Evolutionary conservation across 371 early-diverging fungal genomes (phyloP).

Genomic region (Mycotypha africana): DNA sequence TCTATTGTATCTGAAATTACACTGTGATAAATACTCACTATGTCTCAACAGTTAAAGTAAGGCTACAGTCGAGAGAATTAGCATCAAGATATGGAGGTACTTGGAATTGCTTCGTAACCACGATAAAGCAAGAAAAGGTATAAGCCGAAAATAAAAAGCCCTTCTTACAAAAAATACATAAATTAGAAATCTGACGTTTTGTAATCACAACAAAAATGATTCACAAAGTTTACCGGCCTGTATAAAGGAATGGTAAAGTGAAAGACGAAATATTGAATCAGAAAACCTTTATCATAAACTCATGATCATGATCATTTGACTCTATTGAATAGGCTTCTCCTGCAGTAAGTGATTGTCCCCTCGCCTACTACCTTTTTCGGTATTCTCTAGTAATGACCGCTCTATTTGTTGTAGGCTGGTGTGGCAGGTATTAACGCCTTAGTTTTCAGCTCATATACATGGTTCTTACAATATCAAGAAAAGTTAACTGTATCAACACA

Average conservation of each 20-base stretch:
- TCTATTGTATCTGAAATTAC: no score
- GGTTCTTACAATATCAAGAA: slow-evolving; percentile 47
- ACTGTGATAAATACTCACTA: no score
- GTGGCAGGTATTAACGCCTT: slow-evolving; percentile 63
- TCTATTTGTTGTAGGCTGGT: slow-evolving; percentile 42
- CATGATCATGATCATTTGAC: no score
- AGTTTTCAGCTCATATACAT: slow-evolving; percentile 63
- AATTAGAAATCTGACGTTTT: no score
- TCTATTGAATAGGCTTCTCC: slow-evolving; percentile 45
- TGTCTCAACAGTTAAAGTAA: slow-evolving; percentile 46
- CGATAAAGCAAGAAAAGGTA: slow-evolving; percentile 59
- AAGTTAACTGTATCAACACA: neutral
- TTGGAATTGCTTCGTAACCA: slow-evolving; percentile 54
- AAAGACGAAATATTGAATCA: neutral
- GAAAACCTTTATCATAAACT: no score
- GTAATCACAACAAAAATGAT: no score
- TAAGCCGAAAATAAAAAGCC: no score
- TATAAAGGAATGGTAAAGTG: slow-evolving; percentile 65
- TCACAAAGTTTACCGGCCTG: slow-evolving; percentile 44
- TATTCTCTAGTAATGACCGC: no score
- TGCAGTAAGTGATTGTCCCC: slow-evolving; percentile 33
- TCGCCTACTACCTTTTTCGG: no score
- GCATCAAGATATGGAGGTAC: slow-evolving; percentile 55
- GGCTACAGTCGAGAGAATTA: slow-evolving; percentile 50
- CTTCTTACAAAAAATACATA: no score